Percentiles rank a stretch among this genome's conserved stretches.
These are phyloP conservation scores for Ganoderma leucocontextum DNA, from an alignment of 1,284 basidiomycete genomes.

Conservation along the genomic window DNA sequence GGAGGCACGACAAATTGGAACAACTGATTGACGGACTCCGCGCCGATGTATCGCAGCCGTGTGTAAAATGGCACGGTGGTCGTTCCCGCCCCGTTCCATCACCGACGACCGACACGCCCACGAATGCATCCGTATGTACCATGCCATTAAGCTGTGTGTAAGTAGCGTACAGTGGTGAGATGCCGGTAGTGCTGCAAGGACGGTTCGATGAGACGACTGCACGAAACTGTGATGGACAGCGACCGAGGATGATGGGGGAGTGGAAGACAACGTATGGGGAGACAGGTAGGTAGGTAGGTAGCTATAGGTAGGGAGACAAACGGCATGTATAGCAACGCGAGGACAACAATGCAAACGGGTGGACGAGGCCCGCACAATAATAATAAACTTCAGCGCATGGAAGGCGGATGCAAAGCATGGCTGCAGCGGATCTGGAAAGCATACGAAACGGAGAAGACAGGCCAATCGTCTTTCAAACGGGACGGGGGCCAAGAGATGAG, in stretches of 20 bases:
- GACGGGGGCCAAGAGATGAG: not conserved
- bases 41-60: not conserved
- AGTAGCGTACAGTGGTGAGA: slow-evolving; percentile 5
- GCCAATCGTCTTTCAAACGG: not conserved
- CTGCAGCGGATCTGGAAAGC: not conserved
- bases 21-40: not conserved
- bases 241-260: not conserved
- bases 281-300: not conserved
- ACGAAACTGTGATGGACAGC: not conserved
- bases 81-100: not conserved
- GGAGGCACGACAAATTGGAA: not conserved
- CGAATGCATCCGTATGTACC: not conserved
- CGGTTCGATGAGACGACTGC: not conserved
- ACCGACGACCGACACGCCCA: not conserved
- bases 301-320: slow-evolving; percentile 5
- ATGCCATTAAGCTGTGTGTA: not conserved
- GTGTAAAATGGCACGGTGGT: not conserved
- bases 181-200: slow-evolving; percentile 1
- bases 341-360: slow-evolving; percentile 21
- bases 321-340: slow-evolving; percentile 19
- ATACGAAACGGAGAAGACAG: not conserved
- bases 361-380: slow-evolving; percentile 24
- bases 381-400: slow-evolving; percentile 19
- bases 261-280: not conserved
- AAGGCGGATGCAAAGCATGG: not conserved